phyloP scores from a whole-genome alignment of 768 basidiomycete genomes.

The Candolleomyces efflorescens region DNA sequence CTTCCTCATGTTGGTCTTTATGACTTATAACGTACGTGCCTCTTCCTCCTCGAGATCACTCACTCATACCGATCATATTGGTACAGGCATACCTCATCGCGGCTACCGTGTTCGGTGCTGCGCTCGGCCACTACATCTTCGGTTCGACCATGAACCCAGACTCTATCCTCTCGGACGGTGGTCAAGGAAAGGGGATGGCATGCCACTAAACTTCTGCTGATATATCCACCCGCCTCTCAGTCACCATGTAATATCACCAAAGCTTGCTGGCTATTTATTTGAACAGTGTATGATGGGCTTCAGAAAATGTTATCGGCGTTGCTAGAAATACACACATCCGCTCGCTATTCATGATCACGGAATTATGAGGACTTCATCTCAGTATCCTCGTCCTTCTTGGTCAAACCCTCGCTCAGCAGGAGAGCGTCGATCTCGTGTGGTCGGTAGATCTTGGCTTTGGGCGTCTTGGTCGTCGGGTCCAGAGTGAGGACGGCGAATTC shows the following conservation, averaged over 20 bases:
- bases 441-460: constrained; percentile 88
- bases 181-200: constrained; percentile 63
- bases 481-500: constrained; percentile 94
- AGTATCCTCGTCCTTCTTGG: constrained; percentile 81
- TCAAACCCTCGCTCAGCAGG: constrained; percentile 72
- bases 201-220: constrained; percentile 55
- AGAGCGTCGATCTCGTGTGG: constrained; percentile 86
- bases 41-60: neutral
- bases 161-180: constrained; percentile 40
- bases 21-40: constrained; percentile 87
- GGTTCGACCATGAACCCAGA: constrained; percentile 61
- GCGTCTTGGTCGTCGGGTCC: constrained; percentile 70
- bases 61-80: neutral
- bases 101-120: constrained; percentile 80
- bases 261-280: no score
- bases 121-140: constrained; percentile 78
- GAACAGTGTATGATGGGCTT: no score
- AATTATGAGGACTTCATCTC: constrained; percentile 62
- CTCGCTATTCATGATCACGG: neutral
- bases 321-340: constrained; percentile 23
- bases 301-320: neutral
- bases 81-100: constrained; percentile 79
- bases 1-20: constrained; percentile 94
- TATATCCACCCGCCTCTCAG: no score
- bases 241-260: no score